phyloP scores from a whole-genome alignment of 495 filamentous ascomycete species.

The Niebla homalea region DNA sequence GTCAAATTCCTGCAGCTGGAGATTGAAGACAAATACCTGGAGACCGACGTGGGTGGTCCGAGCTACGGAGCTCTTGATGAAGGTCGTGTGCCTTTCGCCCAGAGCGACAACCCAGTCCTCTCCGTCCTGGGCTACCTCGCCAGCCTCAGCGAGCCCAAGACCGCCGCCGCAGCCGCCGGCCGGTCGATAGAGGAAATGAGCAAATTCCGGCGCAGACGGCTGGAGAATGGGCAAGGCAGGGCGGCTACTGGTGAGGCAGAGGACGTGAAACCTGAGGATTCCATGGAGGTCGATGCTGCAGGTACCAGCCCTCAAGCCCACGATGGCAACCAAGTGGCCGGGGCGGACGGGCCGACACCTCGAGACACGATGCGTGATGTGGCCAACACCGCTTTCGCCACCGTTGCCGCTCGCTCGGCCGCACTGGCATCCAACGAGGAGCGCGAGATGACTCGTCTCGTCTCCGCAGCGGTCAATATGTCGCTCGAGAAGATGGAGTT shows the following conservation, averaged over 20 bases:
- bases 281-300: conserved; percentile 51
- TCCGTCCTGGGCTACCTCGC: conserved; percentile 89
- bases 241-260: conserved; percentile 32
- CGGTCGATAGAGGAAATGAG: conserved; percentile 75
- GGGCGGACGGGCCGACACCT: conserved; percentile 9
- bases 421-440: conserved; percentile 91
- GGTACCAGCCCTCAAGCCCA: conserved; percentile 6
- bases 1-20: conserved; percentile 87
- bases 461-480: conserved; percentile 71
- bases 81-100: conserved; percentile 71
- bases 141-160: conserved; percentile 70
- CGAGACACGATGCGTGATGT: conserved; percentile 21
- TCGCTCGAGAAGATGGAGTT: conserved; percentile 73
- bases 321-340: conserved; percentile 7
- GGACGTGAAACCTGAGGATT: conserved; percentile 49
- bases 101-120: conserved; percentile 88
- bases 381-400: conserved; percentile 67
- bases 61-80: conserved; percentile 49
- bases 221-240: conserved; percentile 45
- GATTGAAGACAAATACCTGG: conserved; percentile 80
- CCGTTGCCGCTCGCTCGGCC: conserved; percentile 71
- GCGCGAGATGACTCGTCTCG: conserved; percentile 84
- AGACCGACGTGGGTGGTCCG: conserved; percentile 51
- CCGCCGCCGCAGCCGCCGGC: conserved; percentile 78
- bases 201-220: conserved; percentile 53